phyloP scores from a whole-genome alignment of 495 filamentous ascomycete genomes.

The Penicillium longicatenatum region DNA sequence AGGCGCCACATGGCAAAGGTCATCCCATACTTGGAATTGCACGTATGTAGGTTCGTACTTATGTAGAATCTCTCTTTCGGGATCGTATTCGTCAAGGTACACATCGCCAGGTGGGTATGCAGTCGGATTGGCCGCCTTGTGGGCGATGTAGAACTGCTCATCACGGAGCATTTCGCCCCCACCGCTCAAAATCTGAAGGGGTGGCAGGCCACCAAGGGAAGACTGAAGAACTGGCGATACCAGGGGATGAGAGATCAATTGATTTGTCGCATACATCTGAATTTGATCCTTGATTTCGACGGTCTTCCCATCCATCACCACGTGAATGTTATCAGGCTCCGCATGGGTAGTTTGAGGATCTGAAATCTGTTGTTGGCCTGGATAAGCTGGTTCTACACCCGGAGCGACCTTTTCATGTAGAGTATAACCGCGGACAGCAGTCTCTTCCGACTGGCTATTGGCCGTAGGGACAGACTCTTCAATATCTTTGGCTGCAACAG shows the following conservation, averaged over 20 bases:
- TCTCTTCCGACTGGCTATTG: constrained; percentile 31
- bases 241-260: constrained; percentile 80
- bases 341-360: constrained; percentile 28
- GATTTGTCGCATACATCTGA: constrained; percentile 91
- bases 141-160: constrained; percentile 92
- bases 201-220: constrained; percentile 84
- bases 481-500: constrained; percentile 30
- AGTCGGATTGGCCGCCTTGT: constrained; percentile 84
- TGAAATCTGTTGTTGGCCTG: constrained; percentile 34
- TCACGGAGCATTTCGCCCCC: constrained; percentile 88
- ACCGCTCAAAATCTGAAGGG: constrained; percentile 80
- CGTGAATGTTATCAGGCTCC: constrained; percentile 49
- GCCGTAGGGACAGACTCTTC: constrained; percentile 15
- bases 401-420: constrained; percentile 30
- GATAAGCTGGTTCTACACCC: constrained; percentile 31
- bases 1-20: constrained; percentile 88
- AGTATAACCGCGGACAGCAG: constrained; percentile 45
- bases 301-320: constrained; percentile 69
- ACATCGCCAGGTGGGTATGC: constrained; percentile 69
- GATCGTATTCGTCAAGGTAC: constrained; percentile 64
- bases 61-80: constrained; percentile 52
- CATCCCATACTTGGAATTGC: constrained; percentile 95
- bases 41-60: constrained; percentile 83
- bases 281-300: constrained; percentile 87
- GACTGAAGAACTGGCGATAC: constrained; percentile 87